A percentile compares a stretch with the other conserved stretches of the same genome.
Conservation (phyloP, 176 grass and related monocot genomes). For the Lolium rigidum region DNA sequence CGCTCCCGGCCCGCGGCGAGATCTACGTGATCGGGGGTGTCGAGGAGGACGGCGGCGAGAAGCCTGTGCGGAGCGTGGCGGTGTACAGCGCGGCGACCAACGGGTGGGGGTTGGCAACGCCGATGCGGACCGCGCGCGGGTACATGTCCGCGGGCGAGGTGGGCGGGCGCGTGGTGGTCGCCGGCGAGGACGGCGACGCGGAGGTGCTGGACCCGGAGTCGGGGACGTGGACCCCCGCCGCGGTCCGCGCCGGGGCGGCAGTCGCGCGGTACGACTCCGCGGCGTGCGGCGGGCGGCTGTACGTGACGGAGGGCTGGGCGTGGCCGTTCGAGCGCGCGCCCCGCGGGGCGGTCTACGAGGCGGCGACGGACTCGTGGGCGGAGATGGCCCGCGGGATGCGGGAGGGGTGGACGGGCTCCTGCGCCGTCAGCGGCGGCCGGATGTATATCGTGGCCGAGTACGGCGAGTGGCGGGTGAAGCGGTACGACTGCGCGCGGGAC, state of each 20-base stretch:
- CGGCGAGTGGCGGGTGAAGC: constrained; percentile 84
- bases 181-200: constrained; percentile 61
- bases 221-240: too few species aligned
- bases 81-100: constrained; percentile 84
- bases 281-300: constrained; percentile 66
- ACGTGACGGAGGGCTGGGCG: constrained; percentile 96
- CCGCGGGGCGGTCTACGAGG: constrained; percentile 74
- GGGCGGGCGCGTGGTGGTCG: constrained; percentile 52
- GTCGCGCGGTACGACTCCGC: constrained; percentile 81
- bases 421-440: constrained; percentile 62
- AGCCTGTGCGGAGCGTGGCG: constrained; percentile 56
- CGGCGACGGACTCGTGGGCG: constrained; percentile 65
- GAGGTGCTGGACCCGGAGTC: constrained; percentile 81
- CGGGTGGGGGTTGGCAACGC: constrained; percentile 51
- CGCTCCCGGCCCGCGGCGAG: constrained; percentile 72
- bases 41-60: constrained; percentile 39
- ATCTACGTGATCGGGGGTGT: constrained; percentile 83
- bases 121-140: constrained; percentile 50
- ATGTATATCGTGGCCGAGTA: constrained; percentile 94
- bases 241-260: constrained; percentile 8
- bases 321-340: constrained; percentile 96
- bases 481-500: constrained; percentile 68
- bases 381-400: constrained; percentile 91
- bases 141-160: constrained; percentile 80
- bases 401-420: constrained; percentile 95